Conservation (phyloP, 2,329 filamentous ascomycete genomes). For the Beauveria asiatica region DNA sequence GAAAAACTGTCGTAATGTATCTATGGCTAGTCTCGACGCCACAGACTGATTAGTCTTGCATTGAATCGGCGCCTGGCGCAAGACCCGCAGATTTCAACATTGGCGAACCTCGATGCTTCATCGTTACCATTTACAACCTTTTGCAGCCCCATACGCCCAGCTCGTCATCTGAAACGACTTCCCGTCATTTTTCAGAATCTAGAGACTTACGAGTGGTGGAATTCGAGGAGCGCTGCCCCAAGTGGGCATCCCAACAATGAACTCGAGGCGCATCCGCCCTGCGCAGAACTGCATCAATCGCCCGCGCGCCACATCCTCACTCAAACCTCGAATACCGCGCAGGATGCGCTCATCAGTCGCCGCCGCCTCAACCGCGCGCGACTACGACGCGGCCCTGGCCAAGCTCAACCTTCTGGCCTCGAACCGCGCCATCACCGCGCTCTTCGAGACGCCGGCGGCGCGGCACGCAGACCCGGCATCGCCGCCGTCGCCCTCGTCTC, state of each 20-base stretch:
- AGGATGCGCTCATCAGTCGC: not conserved
- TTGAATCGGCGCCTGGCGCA: not conserved
- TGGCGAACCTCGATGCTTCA: not conserved
- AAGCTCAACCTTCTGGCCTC: conserved; percentile 71
- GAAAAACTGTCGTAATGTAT: no score
- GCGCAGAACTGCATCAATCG: not conserved
- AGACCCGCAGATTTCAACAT: not conserved
- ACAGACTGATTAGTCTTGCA: not conserved
- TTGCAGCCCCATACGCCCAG: not conserved
- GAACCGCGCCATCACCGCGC: conserved; percentile 58
- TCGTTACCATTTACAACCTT: not conserved
- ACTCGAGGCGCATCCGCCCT: not conserved
- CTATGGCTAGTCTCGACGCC: no score
- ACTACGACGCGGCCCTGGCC: conserved; percentile 59
- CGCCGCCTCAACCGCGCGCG: conserved; percentile 18
- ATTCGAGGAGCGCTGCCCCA: not conserved
- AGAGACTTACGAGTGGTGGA: not conserved
- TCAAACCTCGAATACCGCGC: no score
- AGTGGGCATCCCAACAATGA: not conserved
- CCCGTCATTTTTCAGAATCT: not conserved
- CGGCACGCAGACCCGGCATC: conserved; percentile 16
- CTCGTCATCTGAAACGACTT: not conserved
- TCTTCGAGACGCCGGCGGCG: conserved; percentile 34
- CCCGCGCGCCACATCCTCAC: not conserved
- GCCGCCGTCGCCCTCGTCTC: not conserved